These are phyloP conservation scores for Suillus bovinus DNA, from an alignment of 768 basidiomycete genomes.

Conservation along the genomic window DNA sequence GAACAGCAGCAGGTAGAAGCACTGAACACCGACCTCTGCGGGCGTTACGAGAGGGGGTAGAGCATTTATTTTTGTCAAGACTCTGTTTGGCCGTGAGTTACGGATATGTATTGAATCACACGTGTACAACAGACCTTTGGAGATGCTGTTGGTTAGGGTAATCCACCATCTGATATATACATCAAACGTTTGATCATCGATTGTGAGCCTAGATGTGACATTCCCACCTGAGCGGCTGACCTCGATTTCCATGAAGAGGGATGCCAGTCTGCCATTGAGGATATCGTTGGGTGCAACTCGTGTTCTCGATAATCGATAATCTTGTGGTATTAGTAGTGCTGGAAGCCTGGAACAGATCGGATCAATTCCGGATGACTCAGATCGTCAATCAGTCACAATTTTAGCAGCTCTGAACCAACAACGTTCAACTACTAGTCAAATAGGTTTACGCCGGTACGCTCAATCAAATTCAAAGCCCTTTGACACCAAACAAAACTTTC, in stretches of 20 bases:
- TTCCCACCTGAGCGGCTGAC: constrained; percentile 68
- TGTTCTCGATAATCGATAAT: neutral
- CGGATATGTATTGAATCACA: neutral
- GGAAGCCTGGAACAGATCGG: neutral
- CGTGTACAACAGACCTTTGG: constrained; percentile 43
- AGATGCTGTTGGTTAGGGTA: constrained; percentile 70
- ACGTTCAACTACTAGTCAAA: too few species aligned
- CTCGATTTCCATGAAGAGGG: constrained; percentile 81
- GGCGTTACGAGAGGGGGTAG: constrained; percentile 93
- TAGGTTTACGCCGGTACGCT: too few species aligned
- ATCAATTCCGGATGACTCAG: neutral
- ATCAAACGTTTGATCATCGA: constrained; percentile 4
- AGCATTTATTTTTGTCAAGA: constrained; percentile 71
- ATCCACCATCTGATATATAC: constrained; percentile 53
- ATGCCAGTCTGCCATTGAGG: constrained; percentile 48
- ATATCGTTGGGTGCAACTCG: neutral
- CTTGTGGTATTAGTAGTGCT: too few species aligned
- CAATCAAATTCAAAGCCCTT: too few species aligned
- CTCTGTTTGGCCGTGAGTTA: constrained; percentile 40
- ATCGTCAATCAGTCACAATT: neutral
- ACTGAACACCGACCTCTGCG: constrained; percentile 67
- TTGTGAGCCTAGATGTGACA: neutral
- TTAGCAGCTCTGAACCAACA: neutral
- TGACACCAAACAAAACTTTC: too few species aligned
- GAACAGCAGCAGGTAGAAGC: constrained; percentile 24